Evolutionary conservation across 768 basidiomycete genomes (phyloP).

Genomic region (Kwoniella mangroviensis): DNA sequence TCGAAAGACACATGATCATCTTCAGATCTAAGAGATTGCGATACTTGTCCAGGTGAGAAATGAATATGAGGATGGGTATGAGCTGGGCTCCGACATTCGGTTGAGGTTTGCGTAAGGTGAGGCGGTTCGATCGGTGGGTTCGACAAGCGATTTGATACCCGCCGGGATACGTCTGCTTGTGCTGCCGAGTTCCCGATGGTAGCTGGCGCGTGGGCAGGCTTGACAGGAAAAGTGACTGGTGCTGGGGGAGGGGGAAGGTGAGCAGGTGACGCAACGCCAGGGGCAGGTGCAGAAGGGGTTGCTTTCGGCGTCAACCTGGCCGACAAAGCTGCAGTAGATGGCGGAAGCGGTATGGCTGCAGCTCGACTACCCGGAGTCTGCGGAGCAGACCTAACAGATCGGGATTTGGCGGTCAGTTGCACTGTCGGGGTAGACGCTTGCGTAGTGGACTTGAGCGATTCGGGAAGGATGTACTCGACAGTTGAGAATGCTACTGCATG

Average conservation of each 20-base stretch:
- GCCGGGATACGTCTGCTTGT: neutral
- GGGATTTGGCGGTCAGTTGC: neutral
- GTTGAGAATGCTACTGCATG: constrained; percentile 11
- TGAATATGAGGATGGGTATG: constrained; percentile 13
- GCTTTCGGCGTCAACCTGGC: neutral
- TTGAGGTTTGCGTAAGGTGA: neutral
- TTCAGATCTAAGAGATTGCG: constrained; percentile 8
- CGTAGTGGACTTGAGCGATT: constrained; percentile 2
- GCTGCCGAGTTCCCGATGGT: no score
- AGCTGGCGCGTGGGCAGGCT: neutral
- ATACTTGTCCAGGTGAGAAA: constrained; percentile 16
- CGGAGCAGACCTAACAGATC: neutral
- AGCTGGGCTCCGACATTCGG: neutral
- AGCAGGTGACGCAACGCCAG: neutral
- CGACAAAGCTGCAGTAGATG: neutral
- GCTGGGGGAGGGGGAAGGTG: constrained; percentile 2
- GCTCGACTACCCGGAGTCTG: neutral
- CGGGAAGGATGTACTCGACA: constrained; percentile 15
- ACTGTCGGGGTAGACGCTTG: constrained; percentile 2
- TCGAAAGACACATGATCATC: constrained; percentile 30
- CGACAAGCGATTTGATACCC: neutral
- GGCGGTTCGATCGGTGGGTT: neutral
- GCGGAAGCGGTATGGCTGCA: constrained; percentile 1
- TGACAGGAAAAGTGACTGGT: constrained; percentile 4
- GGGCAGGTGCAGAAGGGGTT: neutral